Percentiles rank a stretch among this genome's conserved stretches.
Conservation (phyloP, 495 filamentous ascomycete species). For the Rostrohypoxylon terebratum region DNA sequence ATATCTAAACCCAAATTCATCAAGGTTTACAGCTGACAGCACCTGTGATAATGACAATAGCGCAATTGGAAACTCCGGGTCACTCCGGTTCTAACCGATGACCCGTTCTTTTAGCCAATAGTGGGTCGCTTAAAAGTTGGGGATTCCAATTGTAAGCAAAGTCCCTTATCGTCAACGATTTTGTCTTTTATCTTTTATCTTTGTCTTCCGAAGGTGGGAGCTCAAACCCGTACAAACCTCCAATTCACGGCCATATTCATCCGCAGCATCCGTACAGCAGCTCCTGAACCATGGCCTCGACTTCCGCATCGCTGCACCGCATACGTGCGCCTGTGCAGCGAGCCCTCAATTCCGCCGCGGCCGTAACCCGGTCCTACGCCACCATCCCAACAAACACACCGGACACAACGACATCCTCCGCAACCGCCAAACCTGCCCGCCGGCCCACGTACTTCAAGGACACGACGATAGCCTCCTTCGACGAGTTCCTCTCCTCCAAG, state of each 20-base stretch:
- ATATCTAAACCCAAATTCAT: neutral
- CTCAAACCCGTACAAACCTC: neutral
- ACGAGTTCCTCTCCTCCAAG: conserved; percentile 77
- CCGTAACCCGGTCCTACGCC: conserved; percentile 44
- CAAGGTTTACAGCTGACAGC: neutral
- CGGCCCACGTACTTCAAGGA: conserved; percentile 83
- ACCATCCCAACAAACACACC: conserved; percentile 44
- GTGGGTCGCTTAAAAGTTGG: conserved; percentile 32
- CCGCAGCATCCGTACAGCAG: neutral
- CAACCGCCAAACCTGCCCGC: conserved; percentile 38
- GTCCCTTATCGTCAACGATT: conserved; percentile 19
- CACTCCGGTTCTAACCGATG: conserved; percentile 36
- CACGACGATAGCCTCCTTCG: conserved; percentile 85
- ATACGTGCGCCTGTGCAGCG: conserved; percentile 44
- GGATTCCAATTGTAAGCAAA: conserved; percentile 39
- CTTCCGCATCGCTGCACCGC: conserved; percentile 35
- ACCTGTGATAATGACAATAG: neutral
- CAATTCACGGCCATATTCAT: neutral
- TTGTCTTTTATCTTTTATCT: neutral
- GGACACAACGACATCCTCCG: conserved; percentile 17
- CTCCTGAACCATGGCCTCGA: conserved; percentile 40
- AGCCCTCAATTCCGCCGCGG: conserved; percentile 23
- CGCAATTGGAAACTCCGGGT: neutral
- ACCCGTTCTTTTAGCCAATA: conserved; percentile 24
- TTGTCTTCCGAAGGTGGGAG: conserved; percentile 9